Percentiles rank a stretch among this genome's conserved stretches.
Conservation (phyloP, 2,329 filamentous ascomycete species). For the Clonostachys rhizophaga region DNA sequence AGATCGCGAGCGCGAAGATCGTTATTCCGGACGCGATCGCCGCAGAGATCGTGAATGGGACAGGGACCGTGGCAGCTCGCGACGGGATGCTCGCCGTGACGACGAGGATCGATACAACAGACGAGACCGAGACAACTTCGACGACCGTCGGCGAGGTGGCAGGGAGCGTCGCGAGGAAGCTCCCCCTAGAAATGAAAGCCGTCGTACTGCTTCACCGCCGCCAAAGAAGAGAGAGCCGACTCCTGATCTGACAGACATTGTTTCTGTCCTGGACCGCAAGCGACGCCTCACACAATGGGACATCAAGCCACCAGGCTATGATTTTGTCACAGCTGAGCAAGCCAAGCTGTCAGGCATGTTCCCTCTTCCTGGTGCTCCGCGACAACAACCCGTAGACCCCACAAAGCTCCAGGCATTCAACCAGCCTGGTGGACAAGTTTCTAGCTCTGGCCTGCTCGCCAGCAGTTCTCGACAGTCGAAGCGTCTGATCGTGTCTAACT, state of each 20-base stretch:
- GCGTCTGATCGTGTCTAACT: constrained; percentile 81
- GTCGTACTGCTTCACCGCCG: constrained; percentile 74
- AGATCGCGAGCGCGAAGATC: constrained; percentile 88
- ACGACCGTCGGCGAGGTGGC: constrained; percentile 48
- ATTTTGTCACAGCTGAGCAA: constrained; percentile 96
- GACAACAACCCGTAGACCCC: constrained; percentile 93
- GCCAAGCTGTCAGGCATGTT: constrained; percentile 99
- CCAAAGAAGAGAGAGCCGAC: constrained; percentile 93
- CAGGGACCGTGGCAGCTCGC: constrained; percentile 57
- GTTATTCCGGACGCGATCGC: constrained; percentile 70
- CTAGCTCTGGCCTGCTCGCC: constrained; percentile 79
- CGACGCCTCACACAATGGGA: constrained; percentile 98
- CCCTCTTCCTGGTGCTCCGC: constrained; percentile 88
- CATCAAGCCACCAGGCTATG: constrained; percentile 96
- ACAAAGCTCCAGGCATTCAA: constrained; percentile 91
- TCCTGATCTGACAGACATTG: constrained; percentile 83
- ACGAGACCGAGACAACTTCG: constrained; percentile 49
- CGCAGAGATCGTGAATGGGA: constrained; percentile 73
- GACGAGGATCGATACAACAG: constrained; percentile 54
- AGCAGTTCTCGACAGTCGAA: constrained; percentile 92
- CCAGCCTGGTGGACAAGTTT: constrained; percentile 69
- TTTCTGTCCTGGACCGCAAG: constrained; percentile 80
- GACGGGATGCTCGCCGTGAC: constrained; percentile 61
- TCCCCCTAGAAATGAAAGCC: constrained; percentile 42
- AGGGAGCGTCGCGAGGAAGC: constrained; percentile 35